Evolutionary conservation across 192 early-diverging fungal genomes (phyloP).

Genomic region (Entomortierella parvispora): DNA sequence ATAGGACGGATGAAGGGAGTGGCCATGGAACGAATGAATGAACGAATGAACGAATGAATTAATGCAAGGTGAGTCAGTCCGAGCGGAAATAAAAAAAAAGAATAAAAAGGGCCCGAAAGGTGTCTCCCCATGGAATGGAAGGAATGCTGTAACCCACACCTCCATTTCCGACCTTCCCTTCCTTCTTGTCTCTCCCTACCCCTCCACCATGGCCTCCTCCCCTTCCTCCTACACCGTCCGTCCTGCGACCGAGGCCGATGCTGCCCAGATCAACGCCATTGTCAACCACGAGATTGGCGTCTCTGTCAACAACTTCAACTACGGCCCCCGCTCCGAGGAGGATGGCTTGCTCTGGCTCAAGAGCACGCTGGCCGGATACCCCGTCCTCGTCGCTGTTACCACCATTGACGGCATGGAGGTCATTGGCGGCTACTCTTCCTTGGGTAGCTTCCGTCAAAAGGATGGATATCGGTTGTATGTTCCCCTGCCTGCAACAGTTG

Average conservation of each 20-base stretch:
- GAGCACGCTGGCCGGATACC: constrained; percentile 50
- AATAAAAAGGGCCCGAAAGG: too few species aligned
- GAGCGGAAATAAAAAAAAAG: neutral
- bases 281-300: constrained; percentile 58
- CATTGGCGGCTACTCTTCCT: constrained; percentile 32
- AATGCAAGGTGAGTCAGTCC: too few species aligned
- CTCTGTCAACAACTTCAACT: constrained; percentile 57
- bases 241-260: constrained; percentile 52
- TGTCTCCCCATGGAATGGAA: too few species aligned
- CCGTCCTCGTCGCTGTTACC: constrained; percentile 56
- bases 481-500: constrained; percentile 10
- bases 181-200: neutral
- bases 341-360: constrained; percentile 55
- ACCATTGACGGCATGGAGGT: constrained; percentile 24
- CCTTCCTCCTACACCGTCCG: constrained; percentile 35
- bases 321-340: constrained; percentile 50
- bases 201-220: neutral
- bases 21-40: too few species aligned
- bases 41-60: neutral
- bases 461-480: constrained; percentile 51
- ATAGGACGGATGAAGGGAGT: too few species aligned
- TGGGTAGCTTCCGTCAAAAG: constrained; percentile 44
- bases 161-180: too few species aligned
- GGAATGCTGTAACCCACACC: too few species aligned
- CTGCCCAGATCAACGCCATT: constrained; percentile 53